Evolutionary conservation across 148 eudicot species (phyloP).

Genomic region (Polygonum maritimum): DNA sequence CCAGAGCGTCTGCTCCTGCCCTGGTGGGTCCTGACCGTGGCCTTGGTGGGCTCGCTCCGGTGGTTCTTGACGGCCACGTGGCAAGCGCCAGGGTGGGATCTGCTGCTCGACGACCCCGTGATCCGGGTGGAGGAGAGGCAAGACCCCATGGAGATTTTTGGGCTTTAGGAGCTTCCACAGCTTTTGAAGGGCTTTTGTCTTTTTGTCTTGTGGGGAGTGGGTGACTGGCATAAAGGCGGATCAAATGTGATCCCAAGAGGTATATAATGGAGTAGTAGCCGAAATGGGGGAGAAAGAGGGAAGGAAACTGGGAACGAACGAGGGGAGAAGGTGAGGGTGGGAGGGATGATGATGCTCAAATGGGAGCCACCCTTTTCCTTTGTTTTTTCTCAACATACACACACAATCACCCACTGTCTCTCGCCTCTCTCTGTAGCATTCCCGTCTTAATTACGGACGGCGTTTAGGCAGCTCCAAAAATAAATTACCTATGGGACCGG

Average conservation of each 20-base stretch:
- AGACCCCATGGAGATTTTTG: conserved; percentile 1
- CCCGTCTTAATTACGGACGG: too few species aligned
- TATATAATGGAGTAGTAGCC: not conserved
- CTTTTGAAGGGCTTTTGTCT: not conserved
- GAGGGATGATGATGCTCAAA: not conserved
- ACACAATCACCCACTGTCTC: too few species aligned
- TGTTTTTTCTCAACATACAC: too few species aligned
- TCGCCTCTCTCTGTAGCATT: too few species aligned
- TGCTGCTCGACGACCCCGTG: conserved; percentile 18
- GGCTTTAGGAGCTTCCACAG: not conserved
- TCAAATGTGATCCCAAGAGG: not conserved
- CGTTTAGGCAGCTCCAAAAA: too few species aligned
- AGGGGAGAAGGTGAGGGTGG: not conserved
- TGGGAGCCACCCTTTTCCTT: not conserved
- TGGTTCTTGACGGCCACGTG: conserved; percentile 1
- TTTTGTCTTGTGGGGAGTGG: not conserved
- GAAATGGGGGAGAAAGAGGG: not conserved
- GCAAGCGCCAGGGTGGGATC: not conserved
- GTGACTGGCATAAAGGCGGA: not conserved
- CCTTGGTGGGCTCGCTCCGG: conserved; percentile 7
- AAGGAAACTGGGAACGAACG: not conserved
- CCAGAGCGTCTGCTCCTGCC: conserved; percentile 26
- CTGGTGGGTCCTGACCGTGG: not conserved
- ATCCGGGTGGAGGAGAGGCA: conserved; percentile 14
- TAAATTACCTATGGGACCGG: too few species aligned